Evolutionary conservation across 2,329 filamentous ascomycete genomes (phyloP).

Genomic region (Fusarium penzigii): DNA sequence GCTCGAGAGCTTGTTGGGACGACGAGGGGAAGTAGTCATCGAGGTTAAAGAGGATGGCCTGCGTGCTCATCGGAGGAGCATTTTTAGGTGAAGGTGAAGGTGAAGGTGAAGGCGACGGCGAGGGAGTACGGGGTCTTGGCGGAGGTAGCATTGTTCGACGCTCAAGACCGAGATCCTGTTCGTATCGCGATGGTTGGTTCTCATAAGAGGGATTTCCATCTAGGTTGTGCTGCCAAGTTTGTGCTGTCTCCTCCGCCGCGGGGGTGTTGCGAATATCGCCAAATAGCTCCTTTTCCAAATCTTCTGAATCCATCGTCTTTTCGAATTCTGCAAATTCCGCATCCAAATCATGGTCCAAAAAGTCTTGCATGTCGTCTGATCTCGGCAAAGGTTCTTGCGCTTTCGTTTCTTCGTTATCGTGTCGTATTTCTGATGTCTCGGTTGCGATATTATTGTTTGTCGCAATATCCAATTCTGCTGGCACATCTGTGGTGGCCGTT

Average conservation of each 20-base stretch:
- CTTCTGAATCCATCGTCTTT: background rate
- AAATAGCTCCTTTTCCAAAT: background rate
- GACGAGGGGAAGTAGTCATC: constrained; percentile 59
- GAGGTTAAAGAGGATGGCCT: constrained; percentile 52
- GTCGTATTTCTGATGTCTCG: background rate
- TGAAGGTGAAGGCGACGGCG: constrained; percentile 16
- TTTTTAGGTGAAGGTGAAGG: constrained; percentile 19
- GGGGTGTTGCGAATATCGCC: background rate
- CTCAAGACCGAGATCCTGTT: constrained; percentile 22
- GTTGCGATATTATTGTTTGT: background rate
- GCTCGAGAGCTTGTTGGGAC: constrained; percentile 56
- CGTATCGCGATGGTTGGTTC: constrained; percentile 8
- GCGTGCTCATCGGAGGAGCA: constrained; percentile 46
- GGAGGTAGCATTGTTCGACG: constrained; percentile 1
- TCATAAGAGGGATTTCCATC: background rate
- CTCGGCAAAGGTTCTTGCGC: background rate
- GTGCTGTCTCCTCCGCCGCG: too few species aligned
- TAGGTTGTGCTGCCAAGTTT: background rate
- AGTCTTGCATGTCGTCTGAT: background rate
- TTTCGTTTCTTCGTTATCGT: background rate
- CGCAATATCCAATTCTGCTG: background rate
- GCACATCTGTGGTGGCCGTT: background rate
- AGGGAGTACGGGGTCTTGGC: background rate
- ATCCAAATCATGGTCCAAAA: background rate
- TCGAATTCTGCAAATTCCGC: background rate